Evolutionary conservation across 768 basidiomycete species (phyloP).

Genomic region (Macrolepiota dolichaula): DNA sequence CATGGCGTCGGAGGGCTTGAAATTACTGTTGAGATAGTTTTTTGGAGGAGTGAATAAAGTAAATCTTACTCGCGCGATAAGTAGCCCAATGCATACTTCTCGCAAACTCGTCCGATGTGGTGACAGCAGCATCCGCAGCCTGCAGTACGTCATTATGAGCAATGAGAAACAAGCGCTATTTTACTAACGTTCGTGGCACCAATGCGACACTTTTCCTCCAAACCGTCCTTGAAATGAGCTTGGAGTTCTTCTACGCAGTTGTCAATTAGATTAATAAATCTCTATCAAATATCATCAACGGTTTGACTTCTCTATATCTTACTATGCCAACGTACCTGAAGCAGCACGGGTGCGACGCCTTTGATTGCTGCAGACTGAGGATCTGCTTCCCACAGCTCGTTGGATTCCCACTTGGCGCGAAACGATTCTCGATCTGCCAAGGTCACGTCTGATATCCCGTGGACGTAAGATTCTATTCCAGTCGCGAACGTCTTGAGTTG

Average conservation of each 20-base stretch:
- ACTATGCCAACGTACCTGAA: conserved; percentile 26
- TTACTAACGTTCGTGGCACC: conserved; percentile 47
- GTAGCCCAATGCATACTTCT: conserved; percentile 57
- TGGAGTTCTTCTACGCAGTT: conserved; percentile 45
- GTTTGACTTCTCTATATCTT: background rate
- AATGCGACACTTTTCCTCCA: conserved; percentile 54
- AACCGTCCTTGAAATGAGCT: conserved; percentile 45
- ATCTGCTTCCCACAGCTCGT: conserved; percentile 13
- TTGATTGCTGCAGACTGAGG: conserved; percentile 16
- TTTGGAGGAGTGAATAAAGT: background rate
- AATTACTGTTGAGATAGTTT: background rate
- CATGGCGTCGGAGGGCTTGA: conserved; percentile 49
- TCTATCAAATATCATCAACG: conserved; percentile 27
- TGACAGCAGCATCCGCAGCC: conserved; percentile 42
- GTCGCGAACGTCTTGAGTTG: conserved; percentile 48
- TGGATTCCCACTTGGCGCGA: conserved; percentile 51
- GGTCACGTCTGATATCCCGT: conserved; percentile 51
- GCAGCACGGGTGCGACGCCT: conserved; percentile 45
- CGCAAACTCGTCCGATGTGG: conserved; percentile 47
- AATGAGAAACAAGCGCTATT: background rate
- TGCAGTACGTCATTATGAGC: conserved; percentile 16
- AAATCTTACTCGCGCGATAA: conserved; percentile 49
- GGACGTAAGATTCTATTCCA: conserved; percentile 44
- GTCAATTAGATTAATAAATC: conserved; percentile 43
- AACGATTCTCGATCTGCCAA: conserved; percentile 45